Evolutionary conservation across 805 yeast genomes (phyloP).

Genomic region (Priceomyces carsonii): DNA sequence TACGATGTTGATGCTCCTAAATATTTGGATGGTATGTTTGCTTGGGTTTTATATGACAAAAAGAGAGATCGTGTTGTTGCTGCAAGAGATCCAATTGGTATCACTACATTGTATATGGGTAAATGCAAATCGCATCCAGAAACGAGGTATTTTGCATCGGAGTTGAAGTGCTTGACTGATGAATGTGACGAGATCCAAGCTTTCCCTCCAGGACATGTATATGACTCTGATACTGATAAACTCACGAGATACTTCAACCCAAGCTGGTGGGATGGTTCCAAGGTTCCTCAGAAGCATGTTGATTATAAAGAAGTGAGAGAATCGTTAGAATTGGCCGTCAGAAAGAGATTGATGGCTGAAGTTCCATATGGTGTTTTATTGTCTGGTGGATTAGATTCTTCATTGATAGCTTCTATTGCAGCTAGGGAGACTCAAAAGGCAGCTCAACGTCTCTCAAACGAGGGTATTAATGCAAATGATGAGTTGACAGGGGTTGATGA

Average conservation of each 20-base stretch:
- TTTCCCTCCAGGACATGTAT: constrained; percentile 98
- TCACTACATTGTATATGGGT: constrained; percentile 96
- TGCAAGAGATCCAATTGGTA: constrained; percentile 98
- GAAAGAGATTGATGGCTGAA: constrained; percentile 99
- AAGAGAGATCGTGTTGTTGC: constrained; percentile 86
- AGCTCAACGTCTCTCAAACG: constrained; percentile 40
- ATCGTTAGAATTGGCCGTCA: constrained; percentile 87
- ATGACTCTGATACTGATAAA: constrained; percentile 87
- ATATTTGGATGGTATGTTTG: constrained; percentile 96
- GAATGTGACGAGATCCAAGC: constrained; percentile 92
- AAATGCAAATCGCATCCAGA: constrained; percentile 66
- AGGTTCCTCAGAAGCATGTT: constrained; percentile 73
- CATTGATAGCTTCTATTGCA: constrained; percentile 94
- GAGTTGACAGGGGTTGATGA: constrained; percentile 92
- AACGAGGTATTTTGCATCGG: constrained; percentile 89
- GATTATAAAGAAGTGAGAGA: constrained; percentile 75
- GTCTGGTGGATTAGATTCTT: constrained; percentile 97
- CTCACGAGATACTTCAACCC: constrained; percentile 89
- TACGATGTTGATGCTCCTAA: constrained; percentile 90
- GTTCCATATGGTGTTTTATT: constrained; percentile 98
- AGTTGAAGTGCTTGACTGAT: constrained; percentile 88
- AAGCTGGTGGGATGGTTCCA: constrained; percentile 86
- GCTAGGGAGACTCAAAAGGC: constrained; percentile 93
- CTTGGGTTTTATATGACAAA: constrained; percentile 88
- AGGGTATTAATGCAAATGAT: constrained; percentile 61